Percentiles rank a stretch among this genome's conserved stretches.
Evolutionary conservation across 2,329 filamentous ascomycete species (phyloP).

Genomic region (Pseudocercospora crystallina): DNA sequence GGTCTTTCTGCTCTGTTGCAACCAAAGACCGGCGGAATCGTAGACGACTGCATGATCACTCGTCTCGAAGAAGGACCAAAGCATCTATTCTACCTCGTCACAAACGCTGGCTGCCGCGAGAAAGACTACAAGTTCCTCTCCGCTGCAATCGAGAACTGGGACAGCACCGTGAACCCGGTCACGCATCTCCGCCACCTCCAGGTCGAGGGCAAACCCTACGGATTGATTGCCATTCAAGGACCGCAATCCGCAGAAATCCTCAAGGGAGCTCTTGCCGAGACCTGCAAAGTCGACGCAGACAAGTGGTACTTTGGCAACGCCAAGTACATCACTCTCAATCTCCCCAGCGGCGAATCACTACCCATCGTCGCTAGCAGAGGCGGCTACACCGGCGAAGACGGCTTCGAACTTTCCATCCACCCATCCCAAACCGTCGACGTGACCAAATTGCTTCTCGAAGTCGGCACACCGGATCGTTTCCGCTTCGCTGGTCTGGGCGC

Average conservation of each 20-base stretch:
- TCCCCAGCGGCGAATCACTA: conserved; percentile 55
- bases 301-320: conserved; percentile 80
- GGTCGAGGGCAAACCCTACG: conserved; percentile 58
- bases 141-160: conserved; percentile 64
- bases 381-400: conserved; percentile 97
- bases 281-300: conserved; percentile 52
- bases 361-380: conserved; percentile 77
- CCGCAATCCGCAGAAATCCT: conserved; percentile 73
- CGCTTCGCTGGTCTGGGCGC: conserved; percentile 86
- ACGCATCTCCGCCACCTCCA: conserved; percentile 33
- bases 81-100: conserved; percentile 81
- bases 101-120: conserved; percentile 86
- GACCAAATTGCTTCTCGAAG: conserved; percentile 67
- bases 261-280: conserved; percentile 58
- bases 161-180: conserved; percentile 49
- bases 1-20: conserved; percentile 84
- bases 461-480: conserved; percentile 60
- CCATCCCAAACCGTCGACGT: conserved; percentile 63
- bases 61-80: conserved; percentile 58
- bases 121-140: conserved; percentile 81
- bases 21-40: conserved; percentile 79
- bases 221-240: conserved; percentile 86
- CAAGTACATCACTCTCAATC: conserved; percentile 63
- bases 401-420: conserved; percentile 91
- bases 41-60: conserved; percentile 92